These are phyloP conservation scores for Paramarasmius palmivorus DNA, from an alignment of 1,284 basidiomycete species.

Conservation along the genomic window DNA sequence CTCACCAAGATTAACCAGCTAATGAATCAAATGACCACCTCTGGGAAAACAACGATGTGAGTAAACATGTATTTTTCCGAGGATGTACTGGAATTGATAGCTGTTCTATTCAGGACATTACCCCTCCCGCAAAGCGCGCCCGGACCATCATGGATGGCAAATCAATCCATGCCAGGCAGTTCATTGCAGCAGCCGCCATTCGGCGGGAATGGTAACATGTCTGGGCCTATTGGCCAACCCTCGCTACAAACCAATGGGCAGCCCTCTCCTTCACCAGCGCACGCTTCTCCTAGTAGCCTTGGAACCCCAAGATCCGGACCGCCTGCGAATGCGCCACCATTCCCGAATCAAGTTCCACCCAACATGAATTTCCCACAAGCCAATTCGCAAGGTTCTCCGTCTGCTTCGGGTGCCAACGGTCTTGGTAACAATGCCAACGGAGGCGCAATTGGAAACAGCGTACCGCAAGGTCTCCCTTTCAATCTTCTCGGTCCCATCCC, in stretches of 20 bases:
- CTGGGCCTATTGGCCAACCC: background rate
- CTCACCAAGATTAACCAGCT: background rate
- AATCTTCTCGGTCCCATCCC: slow-evolving; percentile 16
- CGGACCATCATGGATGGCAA: background rate
- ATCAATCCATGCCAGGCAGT: background rate
- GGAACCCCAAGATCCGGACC: no score
- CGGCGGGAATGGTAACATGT: background rate
- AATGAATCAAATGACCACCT: slow-evolving; percentile 3
- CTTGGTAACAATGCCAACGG: slow-evolving; percentile 2
- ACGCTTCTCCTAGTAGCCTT: background rate
- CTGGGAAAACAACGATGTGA: slow-evolving; percentile 1
- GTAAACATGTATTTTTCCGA: background rate
- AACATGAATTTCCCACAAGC: slow-evolving; percentile 2
- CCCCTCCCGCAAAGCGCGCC: background rate
- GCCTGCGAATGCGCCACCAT: background rate
- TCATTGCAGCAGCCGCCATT: background rate
- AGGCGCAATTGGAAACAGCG: no score
- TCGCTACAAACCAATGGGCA: slow-evolving; percentile 1
- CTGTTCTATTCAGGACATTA: background rate
- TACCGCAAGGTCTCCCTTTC: background rate
- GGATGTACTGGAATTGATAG: background rate
- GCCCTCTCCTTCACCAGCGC: slow-evolving; percentile 1
- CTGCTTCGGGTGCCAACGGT: background rate
- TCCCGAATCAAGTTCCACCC: slow-evolving; percentile 3
- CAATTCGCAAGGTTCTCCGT: background rate